Base-by-base conservation (phyloP, 495 filamentous ascomycete genomes). In the Aspergillus hancockii region DNA sequence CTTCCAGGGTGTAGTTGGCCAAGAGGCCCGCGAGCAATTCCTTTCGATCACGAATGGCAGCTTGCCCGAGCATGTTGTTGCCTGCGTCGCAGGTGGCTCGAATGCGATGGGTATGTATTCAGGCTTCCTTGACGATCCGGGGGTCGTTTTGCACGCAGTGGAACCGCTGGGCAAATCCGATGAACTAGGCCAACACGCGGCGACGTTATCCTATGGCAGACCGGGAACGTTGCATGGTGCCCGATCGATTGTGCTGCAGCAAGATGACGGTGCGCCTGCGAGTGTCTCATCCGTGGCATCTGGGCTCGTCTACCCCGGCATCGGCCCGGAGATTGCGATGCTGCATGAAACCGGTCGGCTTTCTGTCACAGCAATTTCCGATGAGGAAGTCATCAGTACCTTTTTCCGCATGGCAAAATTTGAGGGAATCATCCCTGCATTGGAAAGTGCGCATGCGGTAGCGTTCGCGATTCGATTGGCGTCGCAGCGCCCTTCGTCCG, bases 1-100 rank as follows among this genome's bases (percentile, higher is more conserved):
- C 0, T 96, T 98, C 85, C 94, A 98, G 77, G 91, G 87, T 6
- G 87, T 97, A 45, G 97, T 97, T 56, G 93, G 93, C 6, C 85
- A 85, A 61, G 92, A 96, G 77, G 94, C 92, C 30, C 91, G 89
- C 69, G 75, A 83, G 43, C 90, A 96, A 76, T 86, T 94, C 81
- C 87, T 66, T 54, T 54, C 19, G 52, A 34, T 13, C 19, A 32
- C 2, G 34, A 54, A 22, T 38, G 52, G 52, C 31, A 38, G 25
- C 3, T 82, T 96, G 1, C 92, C 92, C 8, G 92, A 96, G 66
- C 92, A 90, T 4, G 89, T 96, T 6, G 91, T 96, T 7, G 92
- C 92, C 5, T 96, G 92, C 59, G 92, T 96, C 5, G 92, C 92
- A 32, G 92, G 95, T 6, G 92, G 92, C 36, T 86, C 80, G 66